Conservation (phyloP, 768 basidiomycete genomes). For the Russula emetica region DNA sequence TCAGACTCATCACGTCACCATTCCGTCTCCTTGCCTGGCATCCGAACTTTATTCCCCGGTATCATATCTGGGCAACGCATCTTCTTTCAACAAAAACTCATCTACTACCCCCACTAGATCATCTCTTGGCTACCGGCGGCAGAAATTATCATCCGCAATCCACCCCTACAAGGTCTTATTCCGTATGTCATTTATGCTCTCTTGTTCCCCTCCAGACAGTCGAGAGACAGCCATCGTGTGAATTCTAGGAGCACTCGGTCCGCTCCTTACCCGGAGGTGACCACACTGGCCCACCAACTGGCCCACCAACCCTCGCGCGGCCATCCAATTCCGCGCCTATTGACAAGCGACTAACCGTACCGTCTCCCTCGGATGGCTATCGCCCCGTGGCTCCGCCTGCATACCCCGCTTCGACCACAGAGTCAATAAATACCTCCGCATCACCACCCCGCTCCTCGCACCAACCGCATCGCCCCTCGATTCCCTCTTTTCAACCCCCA, state of each 20-base stretch:
- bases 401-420: not conserved
- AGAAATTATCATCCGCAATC: constrained; percentile 15
- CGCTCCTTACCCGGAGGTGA: constrained; percentile 9
- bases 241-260: constrained; percentile 16
- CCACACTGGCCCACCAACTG: not conserved
- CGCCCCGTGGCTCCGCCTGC: constrained; percentile 1
- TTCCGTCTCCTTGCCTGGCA: constrained; percentile 31
- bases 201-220: not conserved
- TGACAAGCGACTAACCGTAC: constrained; percentile 12
- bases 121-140: constrained; percentile 22
- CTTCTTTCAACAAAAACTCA: constrained; percentile 16
- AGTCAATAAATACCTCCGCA: constrained; percentile 3
- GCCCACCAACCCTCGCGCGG: not conserved
- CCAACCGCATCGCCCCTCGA: constrained; percentile 10
- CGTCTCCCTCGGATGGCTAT: constrained; percentile 17
- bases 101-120: constrained; percentile 24
- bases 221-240: not conserved
- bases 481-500: constrained; percentile 11
- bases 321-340: constrained; percentile 8
- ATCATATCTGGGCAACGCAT: constrained; percentile 20
- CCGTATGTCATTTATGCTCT: constrained; percentile 1
- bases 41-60: constrained; percentile 35
- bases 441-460: constrained; percentile 13
- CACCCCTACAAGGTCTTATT: not conserved
- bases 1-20: constrained; percentile 16